A percentile compares a stretch with the other conserved stretches of the same genome.
These are phyloP conservation scores for Linum usitatissimum DNA, from an alignment of 345 rosid genomes.

Conservation along the genomic window DNA sequence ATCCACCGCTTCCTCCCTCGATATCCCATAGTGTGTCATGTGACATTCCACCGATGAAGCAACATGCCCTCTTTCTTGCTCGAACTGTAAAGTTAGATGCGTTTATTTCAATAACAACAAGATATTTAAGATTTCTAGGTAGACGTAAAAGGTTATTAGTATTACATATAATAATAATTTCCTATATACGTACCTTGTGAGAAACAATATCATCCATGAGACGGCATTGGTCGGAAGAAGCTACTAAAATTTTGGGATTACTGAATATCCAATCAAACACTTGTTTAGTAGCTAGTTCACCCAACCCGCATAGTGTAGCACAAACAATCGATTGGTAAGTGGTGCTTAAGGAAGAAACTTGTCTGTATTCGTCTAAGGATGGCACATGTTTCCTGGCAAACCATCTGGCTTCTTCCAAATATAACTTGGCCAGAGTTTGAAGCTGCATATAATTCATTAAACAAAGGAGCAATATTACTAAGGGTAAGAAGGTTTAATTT, in stretches of 20 bases:
- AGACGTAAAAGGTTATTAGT: too few species aligned
- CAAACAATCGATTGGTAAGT: conserved; percentile 17
- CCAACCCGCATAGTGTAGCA: conserved; percentile 12
- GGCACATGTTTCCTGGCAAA: conserved; percentile 14
- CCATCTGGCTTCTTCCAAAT: conserved; percentile 39
- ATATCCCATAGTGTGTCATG: background rate
- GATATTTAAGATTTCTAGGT: too few species aligned
- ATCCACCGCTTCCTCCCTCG: background rate
- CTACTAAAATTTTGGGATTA: conserved; percentile 10
- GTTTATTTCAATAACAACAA: too few species aligned
- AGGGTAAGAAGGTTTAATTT: too few species aligned
- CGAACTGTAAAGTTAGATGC: background rate
- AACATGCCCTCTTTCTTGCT: conserved; percentile 5
- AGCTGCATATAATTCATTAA: background rate
- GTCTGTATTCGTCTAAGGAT: conserved; percentile 28
- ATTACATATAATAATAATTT: too few species aligned
- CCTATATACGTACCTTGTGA: background rate
- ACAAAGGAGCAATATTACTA: too few species aligned
- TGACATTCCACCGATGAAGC: background rate
- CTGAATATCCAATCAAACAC: conserved; percentile 10
- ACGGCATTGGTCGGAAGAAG: conserved; percentile 5
- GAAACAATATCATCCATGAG: conserved; percentile 9
- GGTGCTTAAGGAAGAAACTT: conserved; percentile 30
- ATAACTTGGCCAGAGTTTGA: conserved; percentile 1
- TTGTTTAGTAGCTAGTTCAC: conserved; percentile 6